A percentile compares a stretch with the other conserved stretches of the same genome.
Evolutionary conservation across 2,329 filamentous ascomycete genomes (phyloP).

Genomic region (Penicillium sp.): DNA sequence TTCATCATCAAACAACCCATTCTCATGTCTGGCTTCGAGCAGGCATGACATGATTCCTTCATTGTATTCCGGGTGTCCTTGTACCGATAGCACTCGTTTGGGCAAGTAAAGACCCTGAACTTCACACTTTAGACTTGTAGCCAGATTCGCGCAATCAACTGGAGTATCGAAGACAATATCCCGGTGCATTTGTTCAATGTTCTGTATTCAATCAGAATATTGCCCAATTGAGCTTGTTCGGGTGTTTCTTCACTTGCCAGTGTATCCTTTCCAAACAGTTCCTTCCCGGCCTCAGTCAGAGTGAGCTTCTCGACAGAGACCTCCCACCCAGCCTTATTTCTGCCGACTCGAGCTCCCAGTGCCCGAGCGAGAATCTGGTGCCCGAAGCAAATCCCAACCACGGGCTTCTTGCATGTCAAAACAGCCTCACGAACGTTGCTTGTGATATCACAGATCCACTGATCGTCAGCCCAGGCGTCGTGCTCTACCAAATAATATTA

Average conservation of each 20-base stretch:
- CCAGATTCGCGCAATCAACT: conserved; percentile 41
- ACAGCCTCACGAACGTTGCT: conserved; percentile 37
- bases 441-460: conserved; percentile 47
- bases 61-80: conserved; percentile 51
- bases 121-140: conserved; percentile 42
- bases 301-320: conserved; percentile 44
- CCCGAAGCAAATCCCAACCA: conserved; percentile 51
- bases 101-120: conserved; percentile 47
- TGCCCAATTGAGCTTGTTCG: neutral
- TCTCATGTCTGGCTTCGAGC: conserved; percentile 19
- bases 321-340: conserved; percentile 47
- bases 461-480: conserved; percentile 45
- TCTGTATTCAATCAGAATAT: conserved; percentile 11
- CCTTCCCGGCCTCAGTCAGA: conserved; percentile 41
- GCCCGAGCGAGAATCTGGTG: conserved; percentile 51
- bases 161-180: conserved; percentile 46
- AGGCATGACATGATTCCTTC: conserved; percentile 37
- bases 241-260: conserved; percentile 17
- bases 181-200: conserved; percentile 49
- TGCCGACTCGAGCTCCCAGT: conserved; percentile 37
- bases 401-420: conserved; percentile 23
- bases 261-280: conserved; percentile 36
- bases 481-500: conserved; percentile 21
- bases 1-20: conserved; percentile 24
- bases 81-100: conserved; percentile 42